Evolutionary conservation across 2,329 filamentous ascomycete species (phyloP), one percentile per base, ranked within the genome.

Genomic region (Trichoderma citrinoviride): DNA sequence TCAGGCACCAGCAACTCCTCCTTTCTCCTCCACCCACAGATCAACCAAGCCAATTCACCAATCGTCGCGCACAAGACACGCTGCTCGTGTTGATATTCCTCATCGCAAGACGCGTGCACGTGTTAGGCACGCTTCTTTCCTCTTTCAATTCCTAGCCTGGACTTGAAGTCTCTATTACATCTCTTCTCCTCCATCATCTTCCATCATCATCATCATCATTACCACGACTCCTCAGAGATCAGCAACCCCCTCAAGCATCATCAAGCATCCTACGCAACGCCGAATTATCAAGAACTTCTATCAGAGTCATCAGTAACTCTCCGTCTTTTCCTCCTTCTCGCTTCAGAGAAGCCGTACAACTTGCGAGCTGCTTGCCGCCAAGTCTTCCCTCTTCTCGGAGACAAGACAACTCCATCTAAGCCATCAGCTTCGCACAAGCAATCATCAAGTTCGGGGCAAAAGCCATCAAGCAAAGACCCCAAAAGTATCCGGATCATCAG

Each of bases 101-200:
- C 58, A 43, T 61, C 12, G 7, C 40, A 23, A 52, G 27, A 53
- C 47, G 23, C 58, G 58, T 61, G 47, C 58, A 61, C 47, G 37
- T 53, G 46, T 33, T 53, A 8, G 29, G 27, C 37, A 44, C n/a
- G 10, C 23, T 33, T 61, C 5, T 53, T 53, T 8, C 25, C 21
- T 33, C n/a, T 23, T 19, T 25, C 25, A 17, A 27, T 33, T 21
- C 12, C 23, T 12, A 23, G 47, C 25, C 44, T 52, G 5, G 58
- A 23, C 25, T 27, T 41, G 19, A 10, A 40, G 14, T 43, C 40
- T 33, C 17, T n/a, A 17, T 43, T 5, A 10, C 19, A 27, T 61
- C 47, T 40, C 52, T 21, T n/a, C 46, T 52, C 47, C 23, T 40
- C 47, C 47, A 61, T 29, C 37, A 21, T 52, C 47, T 47, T 40